Percentiles rank a stretch among this genome's conserved stretches.
phyloP scores from a whole-genome alignment of 306 rosid genomes.

The Quercus wislizeni region DNA sequence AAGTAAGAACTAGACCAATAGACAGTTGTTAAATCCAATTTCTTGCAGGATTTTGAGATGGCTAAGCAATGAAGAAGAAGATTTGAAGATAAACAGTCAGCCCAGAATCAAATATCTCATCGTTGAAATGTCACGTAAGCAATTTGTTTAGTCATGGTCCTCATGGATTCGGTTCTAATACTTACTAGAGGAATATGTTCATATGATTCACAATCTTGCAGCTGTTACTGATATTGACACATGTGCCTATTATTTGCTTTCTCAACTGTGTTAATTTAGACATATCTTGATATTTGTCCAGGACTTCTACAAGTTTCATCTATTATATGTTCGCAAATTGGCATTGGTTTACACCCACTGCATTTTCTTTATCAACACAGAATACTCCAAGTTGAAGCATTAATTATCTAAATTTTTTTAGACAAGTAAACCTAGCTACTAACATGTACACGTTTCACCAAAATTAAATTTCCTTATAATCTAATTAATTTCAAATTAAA shows the following conservation, averaged over 20 bases:
- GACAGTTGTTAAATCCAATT: neutral
- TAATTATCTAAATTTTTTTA: no score
- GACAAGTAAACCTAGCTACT: no score
- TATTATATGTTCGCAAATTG: neutral
- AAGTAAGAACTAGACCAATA: neutral
- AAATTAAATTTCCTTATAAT: no score
- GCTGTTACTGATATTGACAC: slow-evolving; percentile 87
- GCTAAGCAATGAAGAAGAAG: slow-evolving; percentile 58
- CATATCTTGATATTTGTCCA: no score
- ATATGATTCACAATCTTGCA: slow-evolving; percentile 18
- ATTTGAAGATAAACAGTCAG: slow-evolving; percentile 5
- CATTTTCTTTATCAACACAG: neutral
- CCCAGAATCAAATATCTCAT: slow-evolving; percentile 40
- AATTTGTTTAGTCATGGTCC: neutral
- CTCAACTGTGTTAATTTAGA: no score
- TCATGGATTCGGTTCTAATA: neutral
- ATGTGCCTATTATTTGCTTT: neutral
- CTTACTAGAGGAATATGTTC: slow-evolving; percentile 1
- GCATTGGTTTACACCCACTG: neutral
- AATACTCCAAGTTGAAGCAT: no score
- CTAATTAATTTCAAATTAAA: no score
- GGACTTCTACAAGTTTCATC: no score
- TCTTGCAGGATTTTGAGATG: slow-evolving; percentile 66
- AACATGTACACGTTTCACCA: no score
- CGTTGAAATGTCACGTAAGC: slow-evolving; percentile 81